These are phyloP conservation scores for Sorghum bicolor DNA, from an alignment of 176 grass and related monocot genomes.

Conservation along the genomic window DNA sequence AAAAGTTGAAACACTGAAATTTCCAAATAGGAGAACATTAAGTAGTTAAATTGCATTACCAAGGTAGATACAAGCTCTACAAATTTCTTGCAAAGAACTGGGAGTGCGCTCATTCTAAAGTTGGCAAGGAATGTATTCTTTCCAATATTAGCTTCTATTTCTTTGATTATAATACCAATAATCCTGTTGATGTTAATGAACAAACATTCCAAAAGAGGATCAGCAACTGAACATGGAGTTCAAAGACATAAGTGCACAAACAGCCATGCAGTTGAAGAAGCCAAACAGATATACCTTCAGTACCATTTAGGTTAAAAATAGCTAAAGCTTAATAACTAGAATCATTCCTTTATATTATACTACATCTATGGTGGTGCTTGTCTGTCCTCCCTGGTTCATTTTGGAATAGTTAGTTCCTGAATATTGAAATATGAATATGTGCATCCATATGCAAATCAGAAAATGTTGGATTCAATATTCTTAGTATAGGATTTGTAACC, in stretches of 20 bases:
- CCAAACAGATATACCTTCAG: conserved; percentile 14
- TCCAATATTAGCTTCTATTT: conserved; percentile 85
- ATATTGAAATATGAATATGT: neutral
- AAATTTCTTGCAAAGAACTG: conserved; percentile 85
- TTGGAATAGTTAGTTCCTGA: conserved; percentile 16
- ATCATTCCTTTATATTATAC: conserved; percentile 10
- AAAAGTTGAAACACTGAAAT: conserved; percentile 2
- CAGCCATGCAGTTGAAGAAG: conserved; percentile 2
- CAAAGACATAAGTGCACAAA: neutral
- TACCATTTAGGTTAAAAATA: conserved; percentile 3
- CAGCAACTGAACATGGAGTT: conserved; percentile 17
- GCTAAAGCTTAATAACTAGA: conserved; percentile 22
- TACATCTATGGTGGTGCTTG: neutral
- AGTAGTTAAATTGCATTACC: conserved; percentile 50
- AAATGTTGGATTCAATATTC: neutral
- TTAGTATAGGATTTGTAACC: neutral
- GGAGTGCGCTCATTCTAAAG: conserved; percentile 87
- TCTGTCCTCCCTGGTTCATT: conserved; percentile 20
- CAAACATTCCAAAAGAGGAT: conserved; percentile 24
- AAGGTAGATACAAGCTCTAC: conserved; percentile 86
- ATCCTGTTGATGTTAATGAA: conserved; percentile 63
- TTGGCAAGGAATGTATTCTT: conserved; percentile 91
- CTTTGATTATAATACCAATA: conserved; percentile 89
- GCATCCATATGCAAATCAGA: neutral
- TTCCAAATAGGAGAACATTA: conserved; percentile 16